Base-by-base conservation (phyloP, 495 filamentous ascomycete genomes). In the Hyaloscypha finlandica region DNA sequence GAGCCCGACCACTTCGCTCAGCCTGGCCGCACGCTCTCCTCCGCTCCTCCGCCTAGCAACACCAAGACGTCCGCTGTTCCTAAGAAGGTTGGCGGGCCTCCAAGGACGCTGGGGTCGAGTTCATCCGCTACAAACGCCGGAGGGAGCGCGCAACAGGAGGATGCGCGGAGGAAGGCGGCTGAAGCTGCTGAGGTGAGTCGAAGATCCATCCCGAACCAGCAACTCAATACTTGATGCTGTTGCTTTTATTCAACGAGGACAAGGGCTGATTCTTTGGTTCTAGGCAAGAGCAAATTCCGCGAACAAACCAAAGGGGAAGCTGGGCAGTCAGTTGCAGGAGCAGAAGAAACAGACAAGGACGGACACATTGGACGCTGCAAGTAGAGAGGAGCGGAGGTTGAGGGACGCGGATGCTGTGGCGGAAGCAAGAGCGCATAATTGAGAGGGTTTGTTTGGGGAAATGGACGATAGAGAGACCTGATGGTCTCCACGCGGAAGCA, bases 111-210 rank as follows among this genome's bases (percentile, higher is more conserved):
- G 6, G 87, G 88, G 3, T 80, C 77, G 19, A 48, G 11, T 48
- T 54, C 65, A 22, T 32, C 65, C 33, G 22, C 70, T 55, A 64
- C 59, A 59, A 59, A 64, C 53, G 67, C 69, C n/a, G 66, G 66
- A 59, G 68, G 61, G 56, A 57, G 59, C 11, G 14, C 52, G 42
- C 77, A 68, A 53, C 68, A 68, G 16, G 79, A 78, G 32, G 85
- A 89, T 58, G 87, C 85, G 42, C 79, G 83, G 69, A 76, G 73
- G 61, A 86, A 85, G 68, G 89, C 90, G 0, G 89, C 88, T 0
- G 80, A 84, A 54, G 90, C 90, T 25, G 90, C 89, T 16, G 86
- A 91, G 85, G 89, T 91, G 77, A 25, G 82, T 77, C 12, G 76
- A 79, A 25, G 67, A 72, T 25, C 66, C 64, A 14, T n/a, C 16